These are phyloP conservation scores for Fusarium ambrosium DNA, from an alignment of 2,329 filamentous ascomycete species.

Conservation along the genomic window DNA sequence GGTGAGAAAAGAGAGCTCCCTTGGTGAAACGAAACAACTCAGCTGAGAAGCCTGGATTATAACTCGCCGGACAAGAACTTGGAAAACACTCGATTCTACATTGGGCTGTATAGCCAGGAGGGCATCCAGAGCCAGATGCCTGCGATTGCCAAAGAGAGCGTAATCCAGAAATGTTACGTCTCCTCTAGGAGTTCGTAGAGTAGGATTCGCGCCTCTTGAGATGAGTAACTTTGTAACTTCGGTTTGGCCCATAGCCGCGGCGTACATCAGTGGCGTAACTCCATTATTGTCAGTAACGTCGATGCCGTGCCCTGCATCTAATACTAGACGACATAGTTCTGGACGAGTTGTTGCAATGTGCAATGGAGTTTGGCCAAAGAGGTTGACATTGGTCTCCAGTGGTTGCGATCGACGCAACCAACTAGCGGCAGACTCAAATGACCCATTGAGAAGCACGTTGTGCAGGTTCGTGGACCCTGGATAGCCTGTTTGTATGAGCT, in stretches of 20 bases:
- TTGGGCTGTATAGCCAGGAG: not conserved
- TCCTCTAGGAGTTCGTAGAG: accelerated
- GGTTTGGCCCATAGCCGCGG: not conserved
- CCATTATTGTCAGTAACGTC: not conserved
- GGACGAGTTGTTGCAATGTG: not conserved
- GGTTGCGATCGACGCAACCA: not conserved
- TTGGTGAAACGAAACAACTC: not conserved
- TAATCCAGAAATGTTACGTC: not conserved
- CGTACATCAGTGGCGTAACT: not conserved
- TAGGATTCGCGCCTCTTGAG: not conserved
- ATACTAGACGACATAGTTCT: not conserved
- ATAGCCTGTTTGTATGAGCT: not conserved
- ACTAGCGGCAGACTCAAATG: accelerated
- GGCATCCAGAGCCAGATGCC: not conserved
- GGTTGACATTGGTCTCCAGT: not conserved
- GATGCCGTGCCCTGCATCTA: not conserved
- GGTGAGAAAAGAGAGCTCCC: not conserved
- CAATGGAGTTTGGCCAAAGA: not conserved
- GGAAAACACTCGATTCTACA: not conserved
- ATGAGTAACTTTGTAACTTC: not conserved
- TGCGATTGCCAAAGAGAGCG: not conserved
- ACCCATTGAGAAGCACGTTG: not conserved
- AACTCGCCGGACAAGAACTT: not conserved
- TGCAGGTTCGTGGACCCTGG: not conserved
- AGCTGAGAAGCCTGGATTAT: accelerated